Conservation (phyloP, 345 rosid species). For the Lumnitzera racemosa region DNA sequence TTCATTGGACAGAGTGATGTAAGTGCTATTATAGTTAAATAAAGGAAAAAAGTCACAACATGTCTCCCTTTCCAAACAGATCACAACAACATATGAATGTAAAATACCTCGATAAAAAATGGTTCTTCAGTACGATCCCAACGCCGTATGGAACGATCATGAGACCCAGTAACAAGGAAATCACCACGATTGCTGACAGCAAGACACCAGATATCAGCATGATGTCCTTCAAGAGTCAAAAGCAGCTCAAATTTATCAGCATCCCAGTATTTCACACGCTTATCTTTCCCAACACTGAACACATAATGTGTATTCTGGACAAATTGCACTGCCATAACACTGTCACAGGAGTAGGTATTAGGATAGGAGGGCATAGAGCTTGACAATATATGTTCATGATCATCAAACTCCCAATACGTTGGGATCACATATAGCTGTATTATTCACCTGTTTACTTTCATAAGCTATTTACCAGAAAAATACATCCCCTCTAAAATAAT, state of each 20-base stretch:
- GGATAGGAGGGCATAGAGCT: constrained; percentile 7
- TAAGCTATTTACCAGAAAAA: too few species aligned
- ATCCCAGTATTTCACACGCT: constrained; percentile 94
- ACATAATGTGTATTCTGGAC: constrained; percentile 82
- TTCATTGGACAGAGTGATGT: constrained; percentile 8
- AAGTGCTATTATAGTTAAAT: not conserved
- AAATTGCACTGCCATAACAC: constrained; percentile 93
- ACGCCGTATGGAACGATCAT: constrained; percentile 91
- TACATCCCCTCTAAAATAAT: too few species aligned
- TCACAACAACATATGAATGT: not conserved
- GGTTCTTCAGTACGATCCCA: constrained; percentile 99
- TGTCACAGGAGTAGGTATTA: constrained; percentile 33
- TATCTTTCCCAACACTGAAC: constrained; percentile 91
- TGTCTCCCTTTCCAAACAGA: not conserved
- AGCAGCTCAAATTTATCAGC: constrained; percentile 95
- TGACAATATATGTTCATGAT: too few species aligned
- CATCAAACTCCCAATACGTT: too few species aligned
- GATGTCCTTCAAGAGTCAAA: constrained; percentile 90
- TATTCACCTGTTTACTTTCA: too few species aligned
- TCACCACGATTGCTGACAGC: constrained; percentile 82
- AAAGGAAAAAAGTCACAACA: not conserved
- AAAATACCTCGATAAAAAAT: constrained; percentile 79
- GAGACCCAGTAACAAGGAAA: constrained; percentile 94
- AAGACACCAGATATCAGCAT: constrained; percentile 91
- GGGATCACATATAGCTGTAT: too few species aligned